These are phyloP conservation scores for Balakata baccata DNA, from an alignment of 345 rosid genomes.

Conservation along the genomic window DNA sequence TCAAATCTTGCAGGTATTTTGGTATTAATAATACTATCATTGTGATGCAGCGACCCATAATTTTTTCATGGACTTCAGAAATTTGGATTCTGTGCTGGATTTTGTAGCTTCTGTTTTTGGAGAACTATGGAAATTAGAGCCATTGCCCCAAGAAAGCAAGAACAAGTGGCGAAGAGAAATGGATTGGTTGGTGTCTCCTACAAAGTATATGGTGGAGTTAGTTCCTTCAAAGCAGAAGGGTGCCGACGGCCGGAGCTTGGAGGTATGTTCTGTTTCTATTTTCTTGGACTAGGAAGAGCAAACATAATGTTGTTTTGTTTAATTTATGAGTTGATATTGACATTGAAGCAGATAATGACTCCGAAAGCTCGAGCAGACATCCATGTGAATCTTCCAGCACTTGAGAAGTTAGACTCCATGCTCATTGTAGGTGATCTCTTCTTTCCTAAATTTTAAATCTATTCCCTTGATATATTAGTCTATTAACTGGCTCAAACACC, in stretches of 20 bases:
- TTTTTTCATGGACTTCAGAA: background rate
- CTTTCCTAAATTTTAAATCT: slow-evolving; percentile 4
- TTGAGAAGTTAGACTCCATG: slow-evolving; percentile 87
- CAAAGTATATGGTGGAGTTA: slow-evolving; percentile 89
- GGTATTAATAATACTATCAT: background rate
- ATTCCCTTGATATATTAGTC: background rate
- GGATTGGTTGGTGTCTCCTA: slow-evolving; percentile 95
- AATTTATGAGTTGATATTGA: slow-evolving; percentile 18
- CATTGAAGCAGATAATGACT: slow-evolving; percentile 76
- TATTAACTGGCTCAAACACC: background rate
- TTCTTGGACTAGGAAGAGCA: background rate
- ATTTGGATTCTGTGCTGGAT: background rate
- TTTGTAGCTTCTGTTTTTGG: slow-evolving; percentile 81
- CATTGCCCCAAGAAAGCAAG: slow-evolving; percentile 70
- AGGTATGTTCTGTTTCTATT: slow-evolving; percentile 41
- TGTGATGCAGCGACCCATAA: no score
- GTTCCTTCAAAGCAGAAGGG: slow-evolving; percentile 94
- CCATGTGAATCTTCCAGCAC: slow-evolving; percentile 93
- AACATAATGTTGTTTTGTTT: background rate
- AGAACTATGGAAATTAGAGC: slow-evolving; percentile 94
- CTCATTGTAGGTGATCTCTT: slow-evolving; percentile 62
- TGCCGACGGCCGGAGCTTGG: slow-evolving; percentile 68
- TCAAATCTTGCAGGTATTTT: slow-evolving; percentile 73
- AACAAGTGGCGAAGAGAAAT: slow-evolving; percentile 80
- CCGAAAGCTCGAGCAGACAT: slow-evolving; percentile 91